Evolutionary conservation across 768 basidiomycete species (phyloP).

Genomic region (Phylloporus sp.): DNA sequence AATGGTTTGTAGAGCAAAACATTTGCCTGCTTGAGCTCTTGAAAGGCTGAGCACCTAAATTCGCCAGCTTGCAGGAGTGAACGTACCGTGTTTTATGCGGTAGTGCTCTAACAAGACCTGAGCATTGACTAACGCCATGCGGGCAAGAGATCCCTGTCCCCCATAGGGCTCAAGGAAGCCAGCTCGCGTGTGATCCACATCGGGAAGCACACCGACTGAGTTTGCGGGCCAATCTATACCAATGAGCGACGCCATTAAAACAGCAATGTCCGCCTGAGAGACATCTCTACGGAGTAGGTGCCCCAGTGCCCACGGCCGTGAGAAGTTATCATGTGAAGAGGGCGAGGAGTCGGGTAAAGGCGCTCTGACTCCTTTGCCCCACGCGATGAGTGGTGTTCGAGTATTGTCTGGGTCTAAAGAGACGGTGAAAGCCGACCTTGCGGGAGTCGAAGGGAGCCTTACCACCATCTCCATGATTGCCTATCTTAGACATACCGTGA

Average conservation of each 20-base stretch:
- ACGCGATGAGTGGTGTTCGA: slow-evolving; percentile 76
- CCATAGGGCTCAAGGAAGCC: slow-evolving; percentile 52
- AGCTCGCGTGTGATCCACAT: slow-evolving; percentile 55
- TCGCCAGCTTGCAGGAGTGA: neutral
- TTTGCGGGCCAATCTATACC: slow-evolving; percentile 78
- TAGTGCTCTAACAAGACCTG: slow-evolving; percentile 76
- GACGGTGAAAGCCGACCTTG: slow-evolving; percentile 5
- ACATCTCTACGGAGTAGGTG: slow-evolving; percentile 67
- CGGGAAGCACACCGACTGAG: slow-evolving; percentile 77
- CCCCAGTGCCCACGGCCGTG: slow-evolving; percentile 55
- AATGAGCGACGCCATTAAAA: slow-evolving; percentile 71
- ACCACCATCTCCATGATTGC: slow-evolving; percentile 90
- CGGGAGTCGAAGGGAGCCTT: slow-evolving; percentile 16
- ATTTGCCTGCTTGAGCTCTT: slow-evolving; percentile 60
- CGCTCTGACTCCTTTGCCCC: slow-evolving; percentile 75
- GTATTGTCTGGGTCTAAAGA: slow-evolving; percentile 78
- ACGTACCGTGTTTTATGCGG: slow-evolving; percentile 67
- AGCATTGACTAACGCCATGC: slow-evolving; percentile 60
- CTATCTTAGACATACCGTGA: slow-evolving; percentile 86
- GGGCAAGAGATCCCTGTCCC: slow-evolving; percentile 51
- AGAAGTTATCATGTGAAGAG: slow-evolving; percentile 71
- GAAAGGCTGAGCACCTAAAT: slow-evolving; percentile 1
- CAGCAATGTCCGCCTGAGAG: slow-evolving; percentile 79
- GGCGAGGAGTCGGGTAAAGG: slow-evolving; percentile 52
- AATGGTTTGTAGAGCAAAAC: slow-evolving; percentile 65